phyloP scores from a whole-genome alignment of 1,284 basidiomycete genomes.

The Cutaneotrichosporon spelunceum region DNA sequence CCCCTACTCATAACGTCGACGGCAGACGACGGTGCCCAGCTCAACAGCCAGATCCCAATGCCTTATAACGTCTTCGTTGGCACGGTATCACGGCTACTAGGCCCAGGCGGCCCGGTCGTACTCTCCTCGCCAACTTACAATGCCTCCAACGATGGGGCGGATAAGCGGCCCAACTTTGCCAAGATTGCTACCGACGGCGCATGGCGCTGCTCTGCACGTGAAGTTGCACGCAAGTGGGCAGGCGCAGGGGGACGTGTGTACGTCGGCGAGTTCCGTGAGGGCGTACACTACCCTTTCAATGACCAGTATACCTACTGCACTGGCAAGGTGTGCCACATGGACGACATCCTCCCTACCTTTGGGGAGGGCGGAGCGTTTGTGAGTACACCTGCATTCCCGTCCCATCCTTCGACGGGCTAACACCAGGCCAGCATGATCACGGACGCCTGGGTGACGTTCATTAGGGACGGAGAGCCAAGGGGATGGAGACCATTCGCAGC shows the following conservation, averaged over 20 bases:
- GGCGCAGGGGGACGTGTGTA: constrained; percentile 63
- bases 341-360: constrained; percentile 44
- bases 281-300: constrained; percentile 67
- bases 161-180: neutral
- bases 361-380: constrained; percentile 6
- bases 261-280: constrained; percentile 67
- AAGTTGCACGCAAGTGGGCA: constrained; percentile 65
- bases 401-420: no score
- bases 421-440: constrained; percentile 24
- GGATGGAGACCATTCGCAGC: constrained; percentile 1
- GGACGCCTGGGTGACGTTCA: constrained; percentile 38
- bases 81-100: neutral
- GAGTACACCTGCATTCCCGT: neutral
- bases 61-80: no score
- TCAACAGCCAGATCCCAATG: no score
- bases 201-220: constrained; percentile 62
- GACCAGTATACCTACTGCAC: constrained; percentile 20
- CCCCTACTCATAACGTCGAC: constrained; percentile 69
- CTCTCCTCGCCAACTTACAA: neutral
- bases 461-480: constrained; percentile 17
- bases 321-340: constrained; percentile 41
- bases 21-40: constrained; percentile 62
- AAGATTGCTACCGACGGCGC: constrained; percentile 61
- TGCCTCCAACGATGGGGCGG: neutral
- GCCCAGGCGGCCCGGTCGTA: neutral